Conservation (phyloP, 176 grass and related monocot genomes). For the Cenchrus americanus region DNA sequence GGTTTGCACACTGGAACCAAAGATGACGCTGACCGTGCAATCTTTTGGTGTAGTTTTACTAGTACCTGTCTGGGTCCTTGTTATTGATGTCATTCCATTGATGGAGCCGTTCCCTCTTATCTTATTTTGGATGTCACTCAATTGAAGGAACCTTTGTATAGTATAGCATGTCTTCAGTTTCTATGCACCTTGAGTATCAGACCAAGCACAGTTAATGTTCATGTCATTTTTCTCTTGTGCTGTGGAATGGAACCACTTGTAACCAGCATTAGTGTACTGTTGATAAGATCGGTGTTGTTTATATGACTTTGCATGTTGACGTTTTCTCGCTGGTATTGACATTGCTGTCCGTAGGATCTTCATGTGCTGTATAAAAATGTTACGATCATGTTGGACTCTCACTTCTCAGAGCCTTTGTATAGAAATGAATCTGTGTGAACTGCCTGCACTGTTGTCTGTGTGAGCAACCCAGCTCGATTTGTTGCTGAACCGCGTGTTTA, state of each 20-base stretch:
- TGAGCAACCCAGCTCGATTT: background rate
- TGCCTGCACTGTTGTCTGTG: background rate
- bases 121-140: background rate
- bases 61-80: background rate
- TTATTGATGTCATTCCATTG: background rate
- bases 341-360: background rate
- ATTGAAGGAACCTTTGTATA: constrained; percentile 5
- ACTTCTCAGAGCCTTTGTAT: background rate
- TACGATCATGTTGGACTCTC: background rate
- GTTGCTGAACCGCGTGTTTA: background rate
- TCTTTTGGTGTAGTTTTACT: background rate
- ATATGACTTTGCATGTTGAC: no score
- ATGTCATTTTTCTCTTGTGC: background rate
- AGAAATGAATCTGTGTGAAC: background rate
- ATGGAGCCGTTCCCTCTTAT: background rate
- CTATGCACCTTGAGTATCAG: background rate
- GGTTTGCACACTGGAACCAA: background rate
- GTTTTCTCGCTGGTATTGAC: background rate
- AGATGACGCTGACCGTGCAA: background rate
- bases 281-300: background rate
- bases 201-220: background rate
- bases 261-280: background rate
- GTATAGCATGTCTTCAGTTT: background rate
- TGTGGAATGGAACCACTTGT: background rate
- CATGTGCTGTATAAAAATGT: background rate